Conservation (phyloP, 2,329 filamentous ascomycete species). For the Cladophialophora bantiana region DNA sequence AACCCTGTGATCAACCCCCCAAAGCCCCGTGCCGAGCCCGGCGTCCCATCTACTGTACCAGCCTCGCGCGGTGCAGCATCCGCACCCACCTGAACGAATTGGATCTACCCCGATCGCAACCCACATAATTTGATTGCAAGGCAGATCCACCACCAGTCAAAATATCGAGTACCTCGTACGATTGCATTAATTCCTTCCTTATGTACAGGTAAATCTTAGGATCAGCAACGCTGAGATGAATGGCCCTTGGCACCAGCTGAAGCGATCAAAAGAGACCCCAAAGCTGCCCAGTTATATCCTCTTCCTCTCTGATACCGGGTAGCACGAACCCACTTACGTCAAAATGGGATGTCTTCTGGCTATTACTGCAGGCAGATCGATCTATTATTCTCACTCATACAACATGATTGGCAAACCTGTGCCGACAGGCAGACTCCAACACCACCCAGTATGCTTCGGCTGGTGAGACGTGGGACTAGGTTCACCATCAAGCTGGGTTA, state of each 20-base stretch:
- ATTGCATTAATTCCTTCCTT: not conserved
- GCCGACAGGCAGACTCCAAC: not conserved
- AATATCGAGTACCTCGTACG: not conserved
- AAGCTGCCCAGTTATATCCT: not conserved
- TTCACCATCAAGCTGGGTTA: not conserved
- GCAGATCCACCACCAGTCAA: not conserved
- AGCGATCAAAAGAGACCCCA: not conserved
- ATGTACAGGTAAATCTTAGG: not conserved
- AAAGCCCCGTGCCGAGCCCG: not conserved
- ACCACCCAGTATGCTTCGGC: not conserved
- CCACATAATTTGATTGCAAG: not conserved
- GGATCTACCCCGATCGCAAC: not conserved
- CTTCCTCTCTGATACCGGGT: not conserved
- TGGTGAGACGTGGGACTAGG: not conserved
- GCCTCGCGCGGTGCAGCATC: not conserved
- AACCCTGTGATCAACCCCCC: too few species aligned
- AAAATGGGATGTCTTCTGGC: not conserved
- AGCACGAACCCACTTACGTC: not conserved
- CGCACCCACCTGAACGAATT: not conserved
- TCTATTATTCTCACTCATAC: not conserved
- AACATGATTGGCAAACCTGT: not conserved
- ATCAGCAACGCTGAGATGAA: not conserved
- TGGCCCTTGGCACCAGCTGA: not conserved
- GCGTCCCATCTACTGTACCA: not conserved
- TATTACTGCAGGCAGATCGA: not conserved